A percentile compares a stretch with the other conserved stretches of the same genome.
Evolutionary conservation across 1,139 yeast genomes (phyloP).

Genomic region (Zhuliangozyma blackwelliae): DNA sequence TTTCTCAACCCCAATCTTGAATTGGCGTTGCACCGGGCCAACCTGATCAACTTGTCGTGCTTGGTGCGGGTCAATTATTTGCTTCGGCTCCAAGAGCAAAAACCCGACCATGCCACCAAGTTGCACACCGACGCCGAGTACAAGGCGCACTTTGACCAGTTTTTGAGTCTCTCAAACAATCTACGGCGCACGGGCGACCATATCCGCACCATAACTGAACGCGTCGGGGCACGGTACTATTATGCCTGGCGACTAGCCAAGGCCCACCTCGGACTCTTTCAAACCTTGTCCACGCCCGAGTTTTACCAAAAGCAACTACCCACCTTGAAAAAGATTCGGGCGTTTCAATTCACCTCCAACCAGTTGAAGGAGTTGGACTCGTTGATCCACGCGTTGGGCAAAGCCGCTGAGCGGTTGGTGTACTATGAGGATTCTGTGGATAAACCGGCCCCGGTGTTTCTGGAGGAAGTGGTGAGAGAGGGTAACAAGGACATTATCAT

Average conservation of each 20-base stretch:
- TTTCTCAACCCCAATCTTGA: slow-evolving; percentile 23
- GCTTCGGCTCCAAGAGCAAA: slow-evolving; percentile 12
- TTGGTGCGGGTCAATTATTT: slow-evolving; percentile 20
- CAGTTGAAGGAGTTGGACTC: slow-evolving; percentile 17
- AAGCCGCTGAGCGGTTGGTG: slow-evolving; percentile 6
- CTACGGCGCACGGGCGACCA: slow-evolving; percentile 8
- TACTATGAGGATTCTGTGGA: slow-evolving; percentile 4
- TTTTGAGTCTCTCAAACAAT: slow-evolving; percentile 6
- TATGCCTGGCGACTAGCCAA: slow-evolving; percentile 46
- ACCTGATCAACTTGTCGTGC: slow-evolving; percentile 20
- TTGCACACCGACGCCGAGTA: slow-evolving; percentile 12
- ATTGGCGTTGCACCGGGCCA: slow-evolving; percentile 21
- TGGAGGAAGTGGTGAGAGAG: not conserved
- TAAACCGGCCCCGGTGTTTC: not conserved
- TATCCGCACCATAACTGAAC: slow-evolving; percentile 11
- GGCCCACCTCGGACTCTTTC: slow-evolving; percentile 22
- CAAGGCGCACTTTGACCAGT: slow-evolving; percentile 8
- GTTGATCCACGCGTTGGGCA: slow-evolving; percentile 10
- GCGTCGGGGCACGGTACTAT: slow-evolving; percentile 36
- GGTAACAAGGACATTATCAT: not conserved
- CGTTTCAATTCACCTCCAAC: slow-evolving; percentile 10
- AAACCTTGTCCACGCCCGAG: slow-evolving; percentile 14
- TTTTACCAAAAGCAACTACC: slow-evolving; percentile 14
- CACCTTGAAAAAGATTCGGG: slow-evolving; percentile 8
- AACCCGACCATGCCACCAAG: slow-evolving; percentile 11